These are phyloP conservation scores for Colletotrichum sp. DNA, from an alignment of 2,329 filamentous ascomycete genomes.

Conservation along the genomic window DNA sequence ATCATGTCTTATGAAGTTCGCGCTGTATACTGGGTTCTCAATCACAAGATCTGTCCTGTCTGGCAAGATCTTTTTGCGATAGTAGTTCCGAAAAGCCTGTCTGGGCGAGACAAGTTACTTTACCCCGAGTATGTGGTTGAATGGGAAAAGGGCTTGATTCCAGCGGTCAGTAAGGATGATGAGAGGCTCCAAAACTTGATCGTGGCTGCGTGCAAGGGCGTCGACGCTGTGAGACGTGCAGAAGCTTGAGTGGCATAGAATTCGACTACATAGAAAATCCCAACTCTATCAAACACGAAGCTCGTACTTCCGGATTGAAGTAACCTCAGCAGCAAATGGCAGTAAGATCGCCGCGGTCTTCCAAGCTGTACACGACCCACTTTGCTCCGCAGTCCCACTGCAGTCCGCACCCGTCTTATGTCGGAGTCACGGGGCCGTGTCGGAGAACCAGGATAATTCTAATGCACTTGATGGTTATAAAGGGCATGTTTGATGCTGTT, in stretches of 20 bases:
- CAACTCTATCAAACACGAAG: background rate
- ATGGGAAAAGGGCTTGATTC: background rate
- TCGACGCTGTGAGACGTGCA: background rate
- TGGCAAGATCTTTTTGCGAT: background rate
- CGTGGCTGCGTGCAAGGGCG: background rate
- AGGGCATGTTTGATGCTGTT: background rate
- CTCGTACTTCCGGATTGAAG: background rate
- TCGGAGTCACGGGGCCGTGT: background rate
- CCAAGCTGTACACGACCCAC: background rate
- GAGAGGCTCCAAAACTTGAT: background rate
- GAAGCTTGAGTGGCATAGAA: background rate
- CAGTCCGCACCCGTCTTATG: background rate
- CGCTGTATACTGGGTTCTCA: background rate
- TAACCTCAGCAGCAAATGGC: background rate
- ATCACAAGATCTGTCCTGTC: background rate
- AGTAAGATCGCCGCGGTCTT: background rate
- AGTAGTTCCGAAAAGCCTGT: background rate
- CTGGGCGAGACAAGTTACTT: background rate
- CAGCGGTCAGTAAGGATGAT: background rate
- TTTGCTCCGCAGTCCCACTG: background rate
- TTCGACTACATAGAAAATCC: background rate
- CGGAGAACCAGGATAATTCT: background rate
- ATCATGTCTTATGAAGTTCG: background rate
- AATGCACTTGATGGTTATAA: background rate
- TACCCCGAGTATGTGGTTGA: conserved; percentile 2